Conservation (phyloP, 352 stramenopile species). For the Elongisporangium anandrum region DNA sequence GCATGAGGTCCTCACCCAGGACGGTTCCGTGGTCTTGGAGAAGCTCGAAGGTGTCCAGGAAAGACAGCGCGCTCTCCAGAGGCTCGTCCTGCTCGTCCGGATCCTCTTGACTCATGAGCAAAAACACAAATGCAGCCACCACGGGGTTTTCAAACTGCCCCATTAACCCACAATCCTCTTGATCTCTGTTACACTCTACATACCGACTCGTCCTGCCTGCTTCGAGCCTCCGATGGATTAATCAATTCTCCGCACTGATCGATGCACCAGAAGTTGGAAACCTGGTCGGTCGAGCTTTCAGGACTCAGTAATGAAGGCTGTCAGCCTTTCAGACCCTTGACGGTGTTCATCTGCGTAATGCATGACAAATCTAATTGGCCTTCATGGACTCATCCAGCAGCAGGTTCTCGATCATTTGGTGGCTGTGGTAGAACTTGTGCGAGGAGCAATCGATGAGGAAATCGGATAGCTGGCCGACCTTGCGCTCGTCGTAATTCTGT, state of each 20-base stretch:
- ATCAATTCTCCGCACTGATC: no score
- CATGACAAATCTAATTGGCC: neutral
- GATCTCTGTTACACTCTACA: no score
- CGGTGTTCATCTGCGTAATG: neutral
- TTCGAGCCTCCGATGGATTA: no score
- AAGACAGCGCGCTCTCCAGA: conserved; percentile 16
- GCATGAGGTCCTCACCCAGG: neutral
- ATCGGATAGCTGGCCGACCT: conserved; percentile 37
- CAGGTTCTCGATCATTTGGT: conserved; percentile 35
- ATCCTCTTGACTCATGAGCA: no score
- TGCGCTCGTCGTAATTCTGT: conserved; percentile 31
- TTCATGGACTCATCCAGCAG: conserved; percentile 27
- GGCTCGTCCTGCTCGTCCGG: conserved; percentile 16
- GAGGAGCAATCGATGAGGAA: conserved; percentile 31
- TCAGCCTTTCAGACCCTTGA: no score
- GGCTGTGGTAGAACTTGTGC: conserved; percentile 26
- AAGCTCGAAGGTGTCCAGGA: neutral
- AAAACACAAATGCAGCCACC: neutral
- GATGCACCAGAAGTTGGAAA: no score
- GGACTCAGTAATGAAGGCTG: no score
- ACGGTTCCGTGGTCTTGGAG: neutral
- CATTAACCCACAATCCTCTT: no score
- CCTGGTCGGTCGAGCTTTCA: no score
- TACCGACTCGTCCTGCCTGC: no score
- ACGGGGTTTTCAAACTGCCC: no score